phyloP scores from a whole-genome alignment of 495 filamentous ascomycete species.

The Terfezia boudieri region DNA sequence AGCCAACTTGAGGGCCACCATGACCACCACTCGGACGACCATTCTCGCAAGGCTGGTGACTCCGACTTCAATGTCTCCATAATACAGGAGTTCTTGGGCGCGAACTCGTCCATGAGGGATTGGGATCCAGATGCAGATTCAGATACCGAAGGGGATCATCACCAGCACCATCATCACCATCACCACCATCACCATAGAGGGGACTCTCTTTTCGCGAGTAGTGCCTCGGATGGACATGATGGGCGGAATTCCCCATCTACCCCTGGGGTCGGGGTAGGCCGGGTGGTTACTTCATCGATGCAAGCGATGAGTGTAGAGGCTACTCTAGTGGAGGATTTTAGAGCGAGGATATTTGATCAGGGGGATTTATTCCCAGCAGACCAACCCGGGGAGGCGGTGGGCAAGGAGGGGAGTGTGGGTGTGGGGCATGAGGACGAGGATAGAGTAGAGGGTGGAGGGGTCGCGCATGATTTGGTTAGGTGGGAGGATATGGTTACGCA shows the following conservation, averaged over 20 bases:
- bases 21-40: not conserved
- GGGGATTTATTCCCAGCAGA: not conserved
- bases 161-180: too few species aligned
- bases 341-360: not conserved
- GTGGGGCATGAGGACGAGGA: not conserved
- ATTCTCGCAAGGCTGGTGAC: not conserved
- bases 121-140: not conserved
- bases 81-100: not conserved
- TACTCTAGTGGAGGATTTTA: not conserved
- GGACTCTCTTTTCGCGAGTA: too few species aligned
- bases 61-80: not conserved
- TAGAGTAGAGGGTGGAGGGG: constrained; percentile 4
- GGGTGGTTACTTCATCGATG: not conserved
- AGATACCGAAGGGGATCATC: not conserved
- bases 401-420: too few species aligned
- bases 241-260: too few species aligned
- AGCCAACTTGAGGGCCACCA: not conserved
- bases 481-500: constrained; percentile 19
- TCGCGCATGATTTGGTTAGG: constrained; percentile 11
- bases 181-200: too few species aligned
- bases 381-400: not conserved
- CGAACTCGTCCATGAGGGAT: not conserved
- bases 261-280: too few species aligned
- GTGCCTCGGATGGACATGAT: too few species aligned
- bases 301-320: not conserved